Conservation (phyloP, 2,329 filamentous ascomycete species). For the Sclerotinia minor region DNA sequence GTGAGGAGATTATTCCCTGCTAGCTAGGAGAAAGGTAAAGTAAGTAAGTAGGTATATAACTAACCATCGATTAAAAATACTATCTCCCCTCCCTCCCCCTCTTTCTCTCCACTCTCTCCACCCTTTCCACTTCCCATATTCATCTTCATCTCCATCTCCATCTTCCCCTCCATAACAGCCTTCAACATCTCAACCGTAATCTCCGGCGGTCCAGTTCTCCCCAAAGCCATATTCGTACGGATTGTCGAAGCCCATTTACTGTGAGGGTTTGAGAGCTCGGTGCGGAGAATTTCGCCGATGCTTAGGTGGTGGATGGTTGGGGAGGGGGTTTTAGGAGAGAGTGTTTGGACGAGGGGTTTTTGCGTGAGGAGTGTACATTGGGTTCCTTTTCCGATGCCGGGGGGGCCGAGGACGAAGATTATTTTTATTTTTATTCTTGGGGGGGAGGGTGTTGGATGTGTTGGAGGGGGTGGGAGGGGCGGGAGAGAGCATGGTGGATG, state of each 20-base stretch:
- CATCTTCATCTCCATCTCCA: too few relatives aligned
- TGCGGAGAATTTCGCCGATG: slow-evolving; percentile 4
- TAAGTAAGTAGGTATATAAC: not conserved
- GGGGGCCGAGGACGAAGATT: slow-evolving; percentile 6
- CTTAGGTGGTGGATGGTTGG: slow-evolving; percentile 4
- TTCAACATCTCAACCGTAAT: slow-evolving; percentile 13
- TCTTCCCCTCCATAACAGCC: not conserved
- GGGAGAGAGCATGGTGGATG: not conserved
- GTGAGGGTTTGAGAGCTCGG: not conserved
- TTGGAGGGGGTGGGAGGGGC: too few relatives aligned
- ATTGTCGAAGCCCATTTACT: slow-evolving; percentile 11
- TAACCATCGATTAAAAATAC: slow-evolving; percentile 18
- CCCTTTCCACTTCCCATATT: too few relatives aligned
- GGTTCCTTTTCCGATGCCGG: slow-evolving; percentile 14
- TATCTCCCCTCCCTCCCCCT: not conserved
- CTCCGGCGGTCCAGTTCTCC: not conserved
- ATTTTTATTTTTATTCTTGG: not conserved
- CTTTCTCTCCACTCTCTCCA: not conserved
- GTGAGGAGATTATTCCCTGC: too few relatives aligned
- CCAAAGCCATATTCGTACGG: slow-evolving; percentile 14
- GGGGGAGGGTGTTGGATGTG: too few relatives aligned
- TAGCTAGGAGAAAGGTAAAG: too few relatives aligned
- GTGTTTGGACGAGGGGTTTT: too few relatives aligned
- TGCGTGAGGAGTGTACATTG: slow-evolving; percentile 8
- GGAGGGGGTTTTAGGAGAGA: too few relatives aligned